Evolutionary conservation across 2,329 filamentous ascomycete genomes (phyloP).

Genomic region (Tolypocladium inflatum): DNA sequence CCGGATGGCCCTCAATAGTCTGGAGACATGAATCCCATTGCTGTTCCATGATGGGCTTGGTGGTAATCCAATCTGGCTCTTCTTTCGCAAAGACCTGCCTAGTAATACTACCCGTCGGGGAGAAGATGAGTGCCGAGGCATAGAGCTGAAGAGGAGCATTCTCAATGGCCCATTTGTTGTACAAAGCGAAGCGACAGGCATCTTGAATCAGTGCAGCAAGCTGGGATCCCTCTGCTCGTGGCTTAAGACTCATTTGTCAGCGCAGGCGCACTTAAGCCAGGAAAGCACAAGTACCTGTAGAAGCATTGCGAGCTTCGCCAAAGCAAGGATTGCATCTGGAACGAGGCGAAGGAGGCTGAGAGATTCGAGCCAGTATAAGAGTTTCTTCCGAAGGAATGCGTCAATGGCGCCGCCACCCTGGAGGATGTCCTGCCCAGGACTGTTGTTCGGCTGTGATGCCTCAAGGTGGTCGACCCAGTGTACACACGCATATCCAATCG

Average conservation of each 20-base stretch:
- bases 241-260: neutral
- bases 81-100: neutral
- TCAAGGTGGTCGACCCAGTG: constrained; percentile 11
- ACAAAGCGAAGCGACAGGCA: neutral
- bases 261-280: too few species aligned
- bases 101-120: neutral
- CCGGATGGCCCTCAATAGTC: neutral
- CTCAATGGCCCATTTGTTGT: neutral
- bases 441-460: neutral
- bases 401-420: neutral
- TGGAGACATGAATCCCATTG: neutral
- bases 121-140: neutral
- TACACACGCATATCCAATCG: constrained; percentile 7
- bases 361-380: neutral
- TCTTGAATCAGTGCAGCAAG: neutral
- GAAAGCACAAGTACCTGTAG: too few species aligned
- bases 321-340: neutral
- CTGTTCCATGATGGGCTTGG: neutral
- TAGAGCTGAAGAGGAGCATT: neutral
- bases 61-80: neutral
- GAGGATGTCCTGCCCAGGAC: accelerated
- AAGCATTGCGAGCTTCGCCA: neutral
- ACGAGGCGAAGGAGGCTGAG: neutral
- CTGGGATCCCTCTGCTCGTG: neutral
- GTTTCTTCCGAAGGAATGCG: neutral